Evolutionary conservation across 1,284 basidiomycete species (phyloP).

Genomic region (Golubevia pallescens): DNA sequence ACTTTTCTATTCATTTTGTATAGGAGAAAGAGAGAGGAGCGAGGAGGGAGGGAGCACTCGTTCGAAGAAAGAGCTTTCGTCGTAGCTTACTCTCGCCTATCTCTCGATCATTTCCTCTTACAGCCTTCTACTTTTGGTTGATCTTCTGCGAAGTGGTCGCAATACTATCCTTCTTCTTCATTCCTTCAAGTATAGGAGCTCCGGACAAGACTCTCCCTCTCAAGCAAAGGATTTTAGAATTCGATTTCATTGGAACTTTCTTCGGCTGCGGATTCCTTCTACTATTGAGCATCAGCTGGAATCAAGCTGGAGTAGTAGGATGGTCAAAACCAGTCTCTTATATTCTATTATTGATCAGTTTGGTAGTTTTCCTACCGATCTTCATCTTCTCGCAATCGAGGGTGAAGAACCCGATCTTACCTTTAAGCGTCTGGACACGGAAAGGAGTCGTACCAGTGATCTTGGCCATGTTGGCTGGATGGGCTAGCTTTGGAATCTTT

Average conservation of each 20-base stretch:
- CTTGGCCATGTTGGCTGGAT: conserved; percentile 15
- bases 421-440: conserved; percentile 25
- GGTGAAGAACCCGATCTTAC: conserved; percentile 28
- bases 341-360: conserved; percentile 19
- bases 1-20: no score
- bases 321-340: conserved; percentile 36
- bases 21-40: no score
- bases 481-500: conserved; percentile 24
- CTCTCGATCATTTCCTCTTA: no score
- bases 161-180: conserved; percentile 11
- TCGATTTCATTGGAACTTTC: conserved; percentile 33
- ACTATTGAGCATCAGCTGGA: conserved; percentile 43
- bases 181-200: conserved; percentile 6
- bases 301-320: conserved; percentile 41
- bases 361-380: conserved; percentile 31
- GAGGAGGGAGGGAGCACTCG: no score
- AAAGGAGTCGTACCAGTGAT: no score
- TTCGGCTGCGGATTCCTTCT: conserved; percentile 31
- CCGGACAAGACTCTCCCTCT: not conserved
- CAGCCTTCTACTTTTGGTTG: conserved; percentile 35
- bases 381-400: conserved; percentile 26
- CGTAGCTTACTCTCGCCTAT: no score
- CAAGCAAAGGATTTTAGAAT: conserved; percentile 1
- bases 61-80: no score
- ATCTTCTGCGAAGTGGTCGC: conserved; percentile 22